These are phyloP conservation scores for Colletotrichum coccodes DNA, from an alignment of 2,329 filamentous ascomycete species.

Conservation along the genomic window DNA sequence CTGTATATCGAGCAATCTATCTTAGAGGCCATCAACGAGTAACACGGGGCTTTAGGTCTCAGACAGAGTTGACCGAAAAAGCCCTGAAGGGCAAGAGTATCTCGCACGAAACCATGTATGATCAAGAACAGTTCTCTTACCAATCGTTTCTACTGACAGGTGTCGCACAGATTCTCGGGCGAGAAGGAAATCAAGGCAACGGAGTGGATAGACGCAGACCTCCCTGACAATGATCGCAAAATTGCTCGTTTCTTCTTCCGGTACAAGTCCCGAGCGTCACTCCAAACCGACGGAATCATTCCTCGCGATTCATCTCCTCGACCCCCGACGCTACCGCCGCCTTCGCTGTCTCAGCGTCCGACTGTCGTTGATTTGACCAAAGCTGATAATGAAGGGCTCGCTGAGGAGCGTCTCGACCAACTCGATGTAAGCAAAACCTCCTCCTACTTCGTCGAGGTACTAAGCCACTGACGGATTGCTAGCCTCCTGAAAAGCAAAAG, in stretches of 20 bases:
- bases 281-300: constrained; percentile 3
- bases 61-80: not conserved
- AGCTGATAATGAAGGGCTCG: not conserved
- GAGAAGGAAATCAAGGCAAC: rapidly evolving
- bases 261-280: not conserved
- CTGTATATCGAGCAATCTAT: not conserved
- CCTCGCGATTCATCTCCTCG: not conserved
- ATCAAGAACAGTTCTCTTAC: rapidly evolving
- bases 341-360: no score
- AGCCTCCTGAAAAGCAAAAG: not conserved
- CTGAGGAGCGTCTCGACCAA: not conserved
- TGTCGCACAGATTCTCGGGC: not conserved
- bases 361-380: not conserved
- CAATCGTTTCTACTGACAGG: not conserved
- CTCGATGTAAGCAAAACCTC: not conserved
- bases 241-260: constrained; percentile 1
- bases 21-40: no score
- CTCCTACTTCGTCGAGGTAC: no score
- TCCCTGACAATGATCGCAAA: no score
- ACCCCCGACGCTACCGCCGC: no score
- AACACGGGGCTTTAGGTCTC: no score
- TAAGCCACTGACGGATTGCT: not conserved
- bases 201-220: no score
- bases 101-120: not conserved
- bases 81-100: not conserved